Base-by-base conservation (phyloP, 441 rosid genomes). In the Capsella rubella region DNA sequence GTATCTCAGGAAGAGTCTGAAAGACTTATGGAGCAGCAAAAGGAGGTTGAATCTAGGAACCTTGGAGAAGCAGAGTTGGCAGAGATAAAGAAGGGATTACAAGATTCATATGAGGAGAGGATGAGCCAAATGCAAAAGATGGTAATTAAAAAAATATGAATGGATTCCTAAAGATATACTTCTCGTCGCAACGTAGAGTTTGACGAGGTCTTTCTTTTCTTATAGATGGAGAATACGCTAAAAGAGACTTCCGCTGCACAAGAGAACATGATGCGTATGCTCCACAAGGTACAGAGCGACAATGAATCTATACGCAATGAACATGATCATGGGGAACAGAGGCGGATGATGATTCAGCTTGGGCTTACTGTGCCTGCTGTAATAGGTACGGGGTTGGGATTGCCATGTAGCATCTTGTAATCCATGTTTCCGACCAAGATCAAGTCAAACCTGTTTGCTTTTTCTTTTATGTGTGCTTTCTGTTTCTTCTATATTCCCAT, bases 301-400 rank as follows among this genome's bases (percentile, higher is more conserved):
- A 27, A 52, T 32, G 35, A 32, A 32, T 32, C 8, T 32, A 32
- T 51, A 2, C 71, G 49, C n/a, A 25, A 51, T 32, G 46, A 12
- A 13, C 45, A 65, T 0, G 31, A 34, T 13, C 45, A 34, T 0
- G 31, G 8, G 14, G 11, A 6, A 32, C 16, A 14, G 5, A 53
- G 10, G 29, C 35, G n/a, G 8, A 14, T 11, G 3, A 8, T 52
- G 50, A 13, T 64, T 8, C 8, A 6, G n/a, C n/a, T 32, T 49
- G 69, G 42, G 6, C 10, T 49, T 3, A 1, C 11, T 45, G 15
- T 18, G 6, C 42, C 45, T 0, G 31, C 49, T 15, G 14, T 27
- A 9, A 0, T 67, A n/a, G 31, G 5, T 14, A 27, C 55, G 54
- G 69, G 69, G 74, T 66, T 78, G 69, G 76, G 80, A 35, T 78